phyloP scores from a whole-genome alignment of 2,329 filamentous ascomycete species.

The Cladosporium cucumerinum region DNA sequence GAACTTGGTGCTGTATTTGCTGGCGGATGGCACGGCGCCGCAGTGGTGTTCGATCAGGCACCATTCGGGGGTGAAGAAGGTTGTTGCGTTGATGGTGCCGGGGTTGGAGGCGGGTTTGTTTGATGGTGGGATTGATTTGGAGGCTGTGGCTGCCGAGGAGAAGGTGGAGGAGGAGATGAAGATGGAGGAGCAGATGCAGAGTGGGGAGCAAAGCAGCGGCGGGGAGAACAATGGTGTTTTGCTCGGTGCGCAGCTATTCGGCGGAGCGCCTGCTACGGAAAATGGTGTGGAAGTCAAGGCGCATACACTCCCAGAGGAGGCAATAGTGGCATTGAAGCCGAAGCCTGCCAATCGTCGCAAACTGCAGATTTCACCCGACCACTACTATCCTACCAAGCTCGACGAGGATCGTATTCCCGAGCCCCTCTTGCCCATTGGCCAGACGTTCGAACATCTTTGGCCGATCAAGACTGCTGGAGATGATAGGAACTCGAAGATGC shows the following conservation, averaged over 20 bases:
- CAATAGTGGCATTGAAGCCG: not conserved
- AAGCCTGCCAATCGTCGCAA: constrained; percentile 20
- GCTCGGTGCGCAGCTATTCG: constrained; percentile 9
- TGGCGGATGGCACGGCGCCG: constrained; percentile 60
- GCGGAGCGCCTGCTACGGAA: not conserved
- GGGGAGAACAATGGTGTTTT: constrained; percentile 13
- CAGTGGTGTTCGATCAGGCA: constrained; percentile 62
- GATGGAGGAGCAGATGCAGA: not conserved
- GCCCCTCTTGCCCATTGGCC: constrained; percentile 60
- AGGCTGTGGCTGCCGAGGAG: not conserved
- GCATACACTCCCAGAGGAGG: not conserved
- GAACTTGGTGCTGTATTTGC: constrained; percentile 56
- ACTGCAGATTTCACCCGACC: constrained; percentile 43
- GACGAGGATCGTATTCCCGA: constrained; percentile 40
- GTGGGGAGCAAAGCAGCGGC: not conserved
- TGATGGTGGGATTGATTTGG: constrained; percentile 51
- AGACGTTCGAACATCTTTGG: constrained; percentile 87
- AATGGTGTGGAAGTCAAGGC: not conserved
- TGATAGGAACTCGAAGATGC: constrained; percentile 72
- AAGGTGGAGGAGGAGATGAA: not conserved
- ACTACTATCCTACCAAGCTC: constrained; percentile 49
- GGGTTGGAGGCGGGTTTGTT: constrained; percentile 91
- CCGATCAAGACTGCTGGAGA: constrained; percentile 85
- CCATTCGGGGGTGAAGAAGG: constrained; percentile 60
- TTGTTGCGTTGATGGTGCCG: constrained; percentile 87